A percentile compares a stretch with the other conserved stretches of the same genome.
Conservation (phyloP, 176 grass and related monocot species). For the Phragmites australis region DNA sequence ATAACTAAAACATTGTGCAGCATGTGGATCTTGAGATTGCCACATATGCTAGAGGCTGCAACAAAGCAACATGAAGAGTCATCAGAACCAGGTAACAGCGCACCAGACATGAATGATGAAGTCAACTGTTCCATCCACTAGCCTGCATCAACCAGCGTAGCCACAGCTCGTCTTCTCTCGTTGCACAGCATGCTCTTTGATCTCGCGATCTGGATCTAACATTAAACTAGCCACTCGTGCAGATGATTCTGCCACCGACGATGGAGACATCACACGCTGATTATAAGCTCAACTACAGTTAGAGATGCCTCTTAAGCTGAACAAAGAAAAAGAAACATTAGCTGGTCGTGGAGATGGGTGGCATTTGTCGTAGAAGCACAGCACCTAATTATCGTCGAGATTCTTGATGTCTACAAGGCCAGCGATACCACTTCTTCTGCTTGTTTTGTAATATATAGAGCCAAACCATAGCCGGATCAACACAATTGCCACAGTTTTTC, state of each 20-base stretch:
- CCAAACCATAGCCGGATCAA: neutral
- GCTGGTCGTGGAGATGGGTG: neutral
- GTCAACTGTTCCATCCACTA: neutral
- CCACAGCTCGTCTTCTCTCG: neutral
- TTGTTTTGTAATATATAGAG: conserved; percentile 19
- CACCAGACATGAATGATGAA: neutral
- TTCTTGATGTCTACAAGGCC: conserved; percentile 24
- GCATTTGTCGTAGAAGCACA: conserved; percentile 20
- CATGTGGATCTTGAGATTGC: conserved; percentile 8
- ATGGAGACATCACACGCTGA: neutral
- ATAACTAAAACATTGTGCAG: neutral
- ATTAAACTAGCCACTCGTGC: conserved; percentile 5
- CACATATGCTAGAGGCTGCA: neutral
- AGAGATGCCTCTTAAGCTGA: neutral
- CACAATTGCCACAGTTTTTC: neutral
- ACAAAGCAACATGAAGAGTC: neutral
- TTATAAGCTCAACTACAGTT: neutral
- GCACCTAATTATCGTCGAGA: conserved; percentile 1
- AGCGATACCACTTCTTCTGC: neutral
- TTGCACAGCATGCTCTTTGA: neutral
- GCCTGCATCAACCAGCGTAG: neutral
- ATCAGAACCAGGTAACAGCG: neutral
- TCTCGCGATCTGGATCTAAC: neutral
- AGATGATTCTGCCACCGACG: neutral
- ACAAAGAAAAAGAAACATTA: neutral